Evolutionary conservation across 768 basidiomycete species (phyloP).

Genomic region (Phlebiopsis flavidoalba): DNA sequence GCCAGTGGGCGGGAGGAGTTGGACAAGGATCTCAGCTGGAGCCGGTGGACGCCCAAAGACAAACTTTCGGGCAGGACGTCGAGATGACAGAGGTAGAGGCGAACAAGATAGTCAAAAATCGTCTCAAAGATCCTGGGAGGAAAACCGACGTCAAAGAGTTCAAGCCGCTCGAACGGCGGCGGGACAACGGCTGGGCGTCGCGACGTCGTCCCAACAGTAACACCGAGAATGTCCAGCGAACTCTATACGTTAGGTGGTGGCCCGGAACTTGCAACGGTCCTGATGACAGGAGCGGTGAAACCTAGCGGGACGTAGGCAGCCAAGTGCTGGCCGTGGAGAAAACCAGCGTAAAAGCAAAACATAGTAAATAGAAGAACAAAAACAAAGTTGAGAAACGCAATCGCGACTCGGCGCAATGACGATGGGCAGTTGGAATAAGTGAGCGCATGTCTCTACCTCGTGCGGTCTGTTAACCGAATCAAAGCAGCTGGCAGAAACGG

Average conservation of each 20-base stretch:
- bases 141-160: constrained; percentile 37
- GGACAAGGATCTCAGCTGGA: constrained; percentile 8
- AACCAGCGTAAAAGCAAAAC: constrained; percentile 28
- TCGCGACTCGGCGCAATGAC: constrained; percentile 44
- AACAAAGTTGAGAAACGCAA: constrained; percentile 28
- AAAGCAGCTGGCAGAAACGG: constrained; percentile 1
- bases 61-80: constrained; percentile 4
- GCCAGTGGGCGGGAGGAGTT: constrained; percentile 13
- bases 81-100: constrained; percentile 8
- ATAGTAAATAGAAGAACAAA: constrained; percentile 30
- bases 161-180: constrained; percentile 32
- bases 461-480: background rate
- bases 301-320: constrained; percentile 27
- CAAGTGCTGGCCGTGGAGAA: constrained; percentile 23
- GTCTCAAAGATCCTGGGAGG: constrained; percentile 34
- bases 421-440: constrained; percentile 79
- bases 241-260: background rate
- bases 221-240: background rate
- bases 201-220: constrained; percentile 13
- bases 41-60: constrained; percentile 11
- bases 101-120: constrained; percentile 4
- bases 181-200: constrained; percentile 30
- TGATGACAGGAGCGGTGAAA: constrained; percentile 24
- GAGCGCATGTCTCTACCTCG: constrained; percentile 22
- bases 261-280: background rate